phyloP scores from a whole-genome alignment of 345 rosid genomes.

The Eucalyptus marginata region DNA sequence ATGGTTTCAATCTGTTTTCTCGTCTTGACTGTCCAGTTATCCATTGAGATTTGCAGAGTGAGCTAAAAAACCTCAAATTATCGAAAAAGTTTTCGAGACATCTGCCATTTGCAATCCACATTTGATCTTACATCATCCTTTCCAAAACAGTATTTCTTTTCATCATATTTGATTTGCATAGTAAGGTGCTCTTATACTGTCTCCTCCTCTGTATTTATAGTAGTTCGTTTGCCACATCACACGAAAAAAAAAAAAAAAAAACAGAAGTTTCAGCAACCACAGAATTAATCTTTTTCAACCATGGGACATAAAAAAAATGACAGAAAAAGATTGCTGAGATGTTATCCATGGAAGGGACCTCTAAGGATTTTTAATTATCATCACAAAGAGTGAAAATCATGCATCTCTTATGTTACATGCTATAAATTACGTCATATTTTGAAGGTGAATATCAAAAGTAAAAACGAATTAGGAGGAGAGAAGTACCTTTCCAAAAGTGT shows the following conservation, averaged over 20 bases:
- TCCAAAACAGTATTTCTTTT: not conserved
- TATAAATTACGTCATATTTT: not conserved
- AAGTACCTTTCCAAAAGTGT: conserved; percentile 74
- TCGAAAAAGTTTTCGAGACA: fast-evolving
- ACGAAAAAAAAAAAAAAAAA: not conserved
- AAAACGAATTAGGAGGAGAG: not conserved
- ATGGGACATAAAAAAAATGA: not conserved
- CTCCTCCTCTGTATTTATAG: not conserved
- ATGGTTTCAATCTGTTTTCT: not conserved
- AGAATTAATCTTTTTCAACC: not conserved
- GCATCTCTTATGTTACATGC: not conserved
- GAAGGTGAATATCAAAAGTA: not conserved
- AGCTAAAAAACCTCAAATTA: not conserved
- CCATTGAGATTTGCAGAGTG: not conserved
- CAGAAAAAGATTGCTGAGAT: not conserved
- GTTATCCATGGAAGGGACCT: not conserved
- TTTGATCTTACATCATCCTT: not conserved
- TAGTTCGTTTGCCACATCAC: not conserved
- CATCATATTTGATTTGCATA: not conserved
- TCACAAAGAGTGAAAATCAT: not conserved
- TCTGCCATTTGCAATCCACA: not conserved
- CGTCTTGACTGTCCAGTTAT: not conserved
- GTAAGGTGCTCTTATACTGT: not conserved
- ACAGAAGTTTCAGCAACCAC: not conserved
- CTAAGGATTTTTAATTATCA: not conserved